Conservation (phyloP, 202 grass and related monocot genomes). For the Brachypodium distachyon region DNA sequence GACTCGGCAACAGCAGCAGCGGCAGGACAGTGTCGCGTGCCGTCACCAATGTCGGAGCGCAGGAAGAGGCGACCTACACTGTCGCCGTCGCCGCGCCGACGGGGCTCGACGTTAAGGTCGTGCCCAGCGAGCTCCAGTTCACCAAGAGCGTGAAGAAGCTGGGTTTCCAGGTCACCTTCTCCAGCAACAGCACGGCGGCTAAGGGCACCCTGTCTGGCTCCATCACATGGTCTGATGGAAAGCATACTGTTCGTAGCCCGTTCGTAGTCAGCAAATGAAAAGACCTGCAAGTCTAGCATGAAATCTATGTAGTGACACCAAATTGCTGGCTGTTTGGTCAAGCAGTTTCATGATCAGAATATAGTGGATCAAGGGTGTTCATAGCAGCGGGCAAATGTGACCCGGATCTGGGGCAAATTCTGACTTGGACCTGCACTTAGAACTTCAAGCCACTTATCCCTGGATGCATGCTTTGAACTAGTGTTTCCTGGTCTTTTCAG, state of each 20-base stretch:
- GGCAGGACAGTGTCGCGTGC: slow-evolving; percentile 30
- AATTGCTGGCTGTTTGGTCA: neutral
- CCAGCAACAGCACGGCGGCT: neutral
- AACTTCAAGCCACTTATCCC: too few relatives aligned
- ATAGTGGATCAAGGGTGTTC: neutral
- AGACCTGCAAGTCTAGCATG: neutral
- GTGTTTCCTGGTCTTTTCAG: too few relatives aligned
- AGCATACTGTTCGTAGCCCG: slow-evolving; percentile 59
- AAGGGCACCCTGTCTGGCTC: slow-evolving; percentile 48
- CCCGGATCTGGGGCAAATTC: too few relatives aligned
- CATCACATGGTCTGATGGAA: slow-evolving; percentile 81
- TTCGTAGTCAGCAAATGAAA: slow-evolving; percentile 34
- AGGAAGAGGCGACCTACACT: slow-evolving; percentile 34
- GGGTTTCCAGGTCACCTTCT: slow-evolving; percentile 64
- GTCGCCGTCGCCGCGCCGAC: slow-evolving; percentile 31
- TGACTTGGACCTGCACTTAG: too few relatives aligned
- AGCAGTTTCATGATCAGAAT: neutral
- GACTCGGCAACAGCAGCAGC: neutral
- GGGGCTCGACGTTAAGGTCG: slow-evolving; percentile 54
- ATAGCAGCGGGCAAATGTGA: too few relatives aligned
- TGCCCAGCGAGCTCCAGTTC: slow-evolving; percentile 62
- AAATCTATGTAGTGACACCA: neutral
- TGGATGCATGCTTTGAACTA: too few relatives aligned
- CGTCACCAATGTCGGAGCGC: slow-evolving; percentile 60
- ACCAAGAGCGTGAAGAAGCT: slow-evolving; percentile 30